These are phyloP conservation scores for Ophiostoma piceae DNA, from an alignment of 2,329 filamentous ascomycete species.

Conservation along the genomic window DNA sequence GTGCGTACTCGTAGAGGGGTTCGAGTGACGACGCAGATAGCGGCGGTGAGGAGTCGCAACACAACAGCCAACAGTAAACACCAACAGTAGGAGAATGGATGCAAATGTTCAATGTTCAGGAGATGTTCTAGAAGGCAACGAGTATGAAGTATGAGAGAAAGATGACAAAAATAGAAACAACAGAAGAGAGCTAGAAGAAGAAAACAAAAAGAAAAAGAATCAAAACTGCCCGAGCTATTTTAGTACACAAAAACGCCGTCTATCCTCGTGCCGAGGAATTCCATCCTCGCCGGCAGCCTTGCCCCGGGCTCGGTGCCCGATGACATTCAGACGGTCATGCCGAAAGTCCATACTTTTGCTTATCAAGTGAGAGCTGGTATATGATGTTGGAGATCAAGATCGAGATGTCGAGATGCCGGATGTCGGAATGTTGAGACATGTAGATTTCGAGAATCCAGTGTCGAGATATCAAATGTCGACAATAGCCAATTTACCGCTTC, in stretches of 20 bases:
- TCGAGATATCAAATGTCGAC: background rate
- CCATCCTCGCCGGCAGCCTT: constrained; percentile 7
- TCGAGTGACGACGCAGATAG: background rate
- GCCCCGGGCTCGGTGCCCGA: background rate
- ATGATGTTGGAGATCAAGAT: background rate
- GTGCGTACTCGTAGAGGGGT: background rate
- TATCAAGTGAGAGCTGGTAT: background rate
- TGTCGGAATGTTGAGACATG: too few relatives aligned
- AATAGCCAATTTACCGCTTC: constrained; percentile 23
- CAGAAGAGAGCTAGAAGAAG: background rate
- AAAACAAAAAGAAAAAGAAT: constrained; percentile 6
- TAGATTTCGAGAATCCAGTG: background rate
- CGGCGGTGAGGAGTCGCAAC: background rate
- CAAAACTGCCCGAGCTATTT: constrained; percentile 17
- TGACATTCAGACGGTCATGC: background rate
- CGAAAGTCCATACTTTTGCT: background rate
- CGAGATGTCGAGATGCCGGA: too few relatives aligned
- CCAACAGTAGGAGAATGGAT: background rate
- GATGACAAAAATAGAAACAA: constrained; percentile 6
- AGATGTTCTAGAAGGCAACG: constrained; percentile 16
- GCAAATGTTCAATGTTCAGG: background rate
- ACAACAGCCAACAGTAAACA: background rate
- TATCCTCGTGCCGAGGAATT: constrained; percentile 11
- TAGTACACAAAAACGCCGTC: constrained; percentile 24
- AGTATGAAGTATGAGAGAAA: constrained; percentile 9